Evolutionary conservation across 495 filamentous ascomycete genomes (phyloP).

Genomic region (Corynascus novoguineensis): DNA sequence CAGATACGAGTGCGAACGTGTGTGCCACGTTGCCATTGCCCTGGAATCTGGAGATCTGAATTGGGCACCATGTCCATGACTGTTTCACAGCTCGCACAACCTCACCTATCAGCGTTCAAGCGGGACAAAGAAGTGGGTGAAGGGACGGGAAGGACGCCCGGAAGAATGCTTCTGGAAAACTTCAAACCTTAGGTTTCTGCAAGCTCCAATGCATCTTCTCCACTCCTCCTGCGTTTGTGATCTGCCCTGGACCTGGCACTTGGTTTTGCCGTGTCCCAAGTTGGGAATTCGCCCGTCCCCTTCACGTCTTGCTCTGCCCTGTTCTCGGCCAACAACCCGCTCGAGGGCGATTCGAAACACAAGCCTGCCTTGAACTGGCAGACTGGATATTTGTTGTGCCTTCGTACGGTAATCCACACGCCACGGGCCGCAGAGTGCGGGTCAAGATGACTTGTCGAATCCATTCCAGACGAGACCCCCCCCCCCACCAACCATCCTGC

Average conservation of each 20-base stretch:
- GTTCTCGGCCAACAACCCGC: slow-evolving; percentile 1
- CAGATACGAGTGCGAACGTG: background rate
- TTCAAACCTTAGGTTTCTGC: slow-evolving; percentile 6
- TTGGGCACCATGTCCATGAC: background rate
- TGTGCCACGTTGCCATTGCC: slow-evolving; percentile 7
- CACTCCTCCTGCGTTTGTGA: slow-evolving; percentile 3
- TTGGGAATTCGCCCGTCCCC: background rate
- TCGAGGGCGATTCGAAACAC: slow-evolving; percentile 7
- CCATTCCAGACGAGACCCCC: background rate
- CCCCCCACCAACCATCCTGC: slow-evolving; percentile 4
- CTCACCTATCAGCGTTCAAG: slow-evolving; percentile 5
- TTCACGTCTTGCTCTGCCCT: slow-evolving; percentile 13
- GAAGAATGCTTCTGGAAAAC: slow-evolving; percentile 28
- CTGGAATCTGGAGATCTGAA: slow-evolving; percentile 9
- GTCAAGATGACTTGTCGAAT: background rate
- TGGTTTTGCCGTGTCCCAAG: slow-evolving; percentile 12
- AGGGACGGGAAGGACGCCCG: slow-evolving; percentile 11
- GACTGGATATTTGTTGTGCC: background rate
- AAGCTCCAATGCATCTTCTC: slow-evolving; percentile 12
- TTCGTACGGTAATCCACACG: no score
- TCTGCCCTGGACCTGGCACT: slow-evolving; percentile 2
- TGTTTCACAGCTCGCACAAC: slow-evolving; percentile 8
- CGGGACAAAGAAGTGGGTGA: background rate
- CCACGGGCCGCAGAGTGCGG: slow-evolving; percentile 1
- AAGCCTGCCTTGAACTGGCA: background rate